These are phyloP conservation scores for Anisodus acutangulus DNA, from an alignment of 257 asterid species.

Conservation along the genomic window DNA sequence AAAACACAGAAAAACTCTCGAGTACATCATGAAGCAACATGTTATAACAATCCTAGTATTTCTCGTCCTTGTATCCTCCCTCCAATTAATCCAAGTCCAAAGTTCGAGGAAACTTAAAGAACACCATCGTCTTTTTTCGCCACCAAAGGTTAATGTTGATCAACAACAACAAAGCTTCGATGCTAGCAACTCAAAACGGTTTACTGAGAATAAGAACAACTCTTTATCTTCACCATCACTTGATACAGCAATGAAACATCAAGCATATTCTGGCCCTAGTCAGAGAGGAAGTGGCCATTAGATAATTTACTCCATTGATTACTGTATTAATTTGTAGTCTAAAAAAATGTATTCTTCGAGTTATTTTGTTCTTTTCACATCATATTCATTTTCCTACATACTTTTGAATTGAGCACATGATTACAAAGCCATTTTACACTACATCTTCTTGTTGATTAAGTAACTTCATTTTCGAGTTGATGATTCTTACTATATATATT, in stretches of 20 bases:
- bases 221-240: neutral
- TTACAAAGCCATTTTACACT: neutral
- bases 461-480: neutral
- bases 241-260: neutral
- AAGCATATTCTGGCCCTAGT: constrained; percentile 43
- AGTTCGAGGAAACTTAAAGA: constrained; percentile 29
- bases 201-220: neutral
- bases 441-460: neutral
- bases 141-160: neutral
- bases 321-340: neutral
- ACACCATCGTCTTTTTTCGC: neutral
- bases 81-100: neutral
- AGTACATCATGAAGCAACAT: constrained; percentile 13
- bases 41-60: constrained; percentile 26
- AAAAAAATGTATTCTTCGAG: neutral
- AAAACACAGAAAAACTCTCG: constrained; percentile 21
- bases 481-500: neutral
- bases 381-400: neutral
- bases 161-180: neutral
- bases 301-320: neutral
- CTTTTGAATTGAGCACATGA: neutral
- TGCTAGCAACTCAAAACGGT: neutral
- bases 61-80: constrained; percentile 2
- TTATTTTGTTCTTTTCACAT: neutral
- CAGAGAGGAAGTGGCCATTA: constrained; percentile 39